Evolutionary conservation across 257 asterid genomes (phyloP).

Genomic region (Cinchona pubescens): DNA sequence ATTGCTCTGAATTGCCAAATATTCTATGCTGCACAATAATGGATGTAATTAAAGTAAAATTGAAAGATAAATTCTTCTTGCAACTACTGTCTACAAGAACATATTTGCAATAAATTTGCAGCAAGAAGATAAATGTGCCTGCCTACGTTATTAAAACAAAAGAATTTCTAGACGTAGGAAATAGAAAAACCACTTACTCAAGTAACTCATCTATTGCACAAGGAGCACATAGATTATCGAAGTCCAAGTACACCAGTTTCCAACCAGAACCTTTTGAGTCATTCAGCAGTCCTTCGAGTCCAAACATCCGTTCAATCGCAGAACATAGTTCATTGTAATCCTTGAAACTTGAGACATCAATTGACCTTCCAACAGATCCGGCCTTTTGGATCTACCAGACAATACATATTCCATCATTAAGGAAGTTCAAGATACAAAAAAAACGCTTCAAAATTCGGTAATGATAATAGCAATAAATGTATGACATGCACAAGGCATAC

Average conservation of each 20-base stretch:
- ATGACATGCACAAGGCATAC: background rate
- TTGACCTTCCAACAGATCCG: conserved; percentile 95
- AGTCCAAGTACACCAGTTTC: conserved; percentile 93
- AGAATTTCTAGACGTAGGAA: background rate
- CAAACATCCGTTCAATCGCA: conserved; percentile 87
- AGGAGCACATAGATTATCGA: conserved; percentile 82
- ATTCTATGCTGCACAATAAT: background rate
- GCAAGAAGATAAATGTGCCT: background rate
- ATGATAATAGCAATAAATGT: background rate
- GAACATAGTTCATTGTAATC: conserved; percentile 68
- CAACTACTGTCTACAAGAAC: background rate
- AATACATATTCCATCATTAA: conserved; percentile 8
- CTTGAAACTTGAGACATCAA: conserved; percentile 72
- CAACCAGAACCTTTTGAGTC: conserved; percentile 73
- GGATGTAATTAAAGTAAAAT: background rate
- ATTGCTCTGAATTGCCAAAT: background rate
- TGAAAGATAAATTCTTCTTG: background rate
- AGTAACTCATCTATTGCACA: conserved; percentile 89
- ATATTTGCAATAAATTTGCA: background rate
- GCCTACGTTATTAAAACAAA: background rate
- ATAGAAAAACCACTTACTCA: conserved; percentile 58
- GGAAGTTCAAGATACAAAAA: background rate
- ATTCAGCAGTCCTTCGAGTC: conserved; percentile 73
- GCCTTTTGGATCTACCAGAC: conserved; percentile 71
- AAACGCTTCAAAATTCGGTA: background rate